Conservation (phyloP, 2,329 filamentous ascomycete species). For the Aspergillus fischeri region DNA sequence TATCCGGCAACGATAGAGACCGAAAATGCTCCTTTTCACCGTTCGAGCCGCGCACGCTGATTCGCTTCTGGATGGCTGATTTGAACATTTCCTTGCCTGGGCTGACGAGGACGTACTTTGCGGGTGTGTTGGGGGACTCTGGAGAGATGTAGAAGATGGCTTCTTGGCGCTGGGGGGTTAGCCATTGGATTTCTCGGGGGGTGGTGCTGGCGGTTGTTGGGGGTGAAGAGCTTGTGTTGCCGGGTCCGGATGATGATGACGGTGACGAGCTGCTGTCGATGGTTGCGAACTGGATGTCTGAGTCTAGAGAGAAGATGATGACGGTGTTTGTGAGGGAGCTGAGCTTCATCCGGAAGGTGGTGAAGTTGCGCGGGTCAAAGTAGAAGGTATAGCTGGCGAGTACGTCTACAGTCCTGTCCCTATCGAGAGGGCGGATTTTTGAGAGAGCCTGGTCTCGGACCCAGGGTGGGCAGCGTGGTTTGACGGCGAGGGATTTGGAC, state of each 20-base stretch:
- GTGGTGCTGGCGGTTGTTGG: constrained; percentile 1
- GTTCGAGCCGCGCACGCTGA: constrained; percentile 17
- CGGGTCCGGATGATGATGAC: constrained; percentile 1
- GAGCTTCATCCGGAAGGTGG: constrained; percentile 31
- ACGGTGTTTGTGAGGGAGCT: constrained; percentile 24
- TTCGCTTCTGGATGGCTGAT: constrained; percentile 21
- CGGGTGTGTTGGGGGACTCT: constrained; percentile 2
- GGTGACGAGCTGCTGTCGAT: constrained; percentile 12
- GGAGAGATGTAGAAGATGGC: constrained; percentile 16
- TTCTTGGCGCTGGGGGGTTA: constrained; percentile 23
- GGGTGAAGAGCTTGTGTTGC: constrained; percentile 1
- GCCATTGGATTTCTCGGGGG: constrained; percentile 14
- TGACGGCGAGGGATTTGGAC: constrained; percentile 28
- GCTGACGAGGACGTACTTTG: constrained; percentile 25
- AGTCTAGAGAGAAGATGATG: constrained; percentile 26
- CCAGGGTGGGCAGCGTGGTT: constrained; percentile 20
- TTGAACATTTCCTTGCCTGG: constrained; percentile 27
- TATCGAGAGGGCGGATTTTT: constrained; percentile 19
- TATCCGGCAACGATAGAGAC: constrained; percentile 17
- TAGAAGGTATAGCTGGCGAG: constrained; percentile 26
- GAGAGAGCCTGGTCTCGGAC: constrained; percentile 24
- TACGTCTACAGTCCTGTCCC: constrained; percentile 13
- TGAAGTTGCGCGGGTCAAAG: constrained; percentile 29
- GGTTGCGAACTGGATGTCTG: constrained; percentile 23
- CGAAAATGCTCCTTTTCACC: constrained; percentile 22